phyloP scores from a whole-genome alignment of 441 rosid genomes.

The Erodium texanum region DNA sequence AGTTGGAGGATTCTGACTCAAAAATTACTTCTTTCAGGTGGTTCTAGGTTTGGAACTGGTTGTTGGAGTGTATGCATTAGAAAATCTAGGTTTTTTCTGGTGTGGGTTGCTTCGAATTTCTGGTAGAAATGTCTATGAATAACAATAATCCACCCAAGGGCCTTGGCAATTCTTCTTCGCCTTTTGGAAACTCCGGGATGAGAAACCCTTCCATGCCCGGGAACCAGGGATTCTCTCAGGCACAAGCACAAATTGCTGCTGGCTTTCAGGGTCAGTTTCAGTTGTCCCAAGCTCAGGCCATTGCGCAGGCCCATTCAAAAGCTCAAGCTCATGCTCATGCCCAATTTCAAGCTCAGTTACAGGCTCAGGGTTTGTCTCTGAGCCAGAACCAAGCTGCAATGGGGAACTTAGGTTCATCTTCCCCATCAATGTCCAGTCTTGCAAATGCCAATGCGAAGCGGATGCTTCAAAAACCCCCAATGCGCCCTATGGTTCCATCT shows the following conservation, averaged over 20 bases:
- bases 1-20: too few species aligned
- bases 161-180: conserved; percentile 37
- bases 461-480: conserved; percentile 56
- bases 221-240: conserved; percentile 42
- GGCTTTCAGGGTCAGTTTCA: conserved; percentile 73
- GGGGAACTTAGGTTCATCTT: conserved; percentile 54
- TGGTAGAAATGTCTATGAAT: conserved; percentile 26
- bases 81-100: too few species aligned
- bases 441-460: conserved; percentile 50
- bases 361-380: conserved; percentile 47
- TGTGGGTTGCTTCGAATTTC: too few species aligned
- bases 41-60: too few species aligned
- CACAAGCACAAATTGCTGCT: conserved; percentile 43
- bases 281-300: conserved; percentile 68
- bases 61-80: too few species aligned
- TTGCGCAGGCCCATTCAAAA: conserved; percentile 46
- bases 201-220: conserved; percentile 37
- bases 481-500: conserved; percentile 60
- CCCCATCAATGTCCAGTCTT: conserved; percentile 56
- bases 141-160: conserved; percentile 45
- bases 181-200: conserved; percentile 28
- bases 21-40: too few species aligned
- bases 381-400: conserved; percentile 26
- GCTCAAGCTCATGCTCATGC: conserved; percentile 53
- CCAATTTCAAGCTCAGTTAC: conserved; percentile 68